A percentile compares a stretch with the other conserved stretches of the same genome.
These are phyloP conservation scores for Lepidium didymum DNA, from an alignment of 345 rosid species.

Conservation along the genomic window DNA sequence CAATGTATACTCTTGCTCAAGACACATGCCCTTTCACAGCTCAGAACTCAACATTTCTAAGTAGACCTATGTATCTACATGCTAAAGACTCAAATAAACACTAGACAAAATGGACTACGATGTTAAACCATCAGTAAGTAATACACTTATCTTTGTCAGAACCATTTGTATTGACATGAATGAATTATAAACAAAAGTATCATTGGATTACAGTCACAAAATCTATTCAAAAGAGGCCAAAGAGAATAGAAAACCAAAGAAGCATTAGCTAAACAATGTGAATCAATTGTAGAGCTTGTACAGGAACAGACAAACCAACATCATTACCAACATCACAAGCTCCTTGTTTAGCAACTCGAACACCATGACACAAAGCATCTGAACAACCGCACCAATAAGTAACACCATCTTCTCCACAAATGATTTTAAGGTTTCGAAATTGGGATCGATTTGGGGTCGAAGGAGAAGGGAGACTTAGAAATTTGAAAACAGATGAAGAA, in stretches of 20 bases:
- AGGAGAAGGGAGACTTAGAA: no score
- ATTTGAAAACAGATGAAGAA: no score
- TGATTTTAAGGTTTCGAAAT: no score
- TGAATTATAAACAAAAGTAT: no score
- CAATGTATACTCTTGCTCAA: not conserved
- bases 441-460: no score
- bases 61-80: not conserved
- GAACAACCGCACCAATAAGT: conserved; percentile 98
- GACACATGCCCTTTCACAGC: not conserved
- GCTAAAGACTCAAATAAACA: not conserved
- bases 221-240: conserved; percentile 75
- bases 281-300: conserved; percentile 81
- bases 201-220: no score
- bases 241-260: conserved; percentile 72
- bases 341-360: conserved; percentile 55
- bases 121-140: no score
- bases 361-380: conserved; percentile 69
- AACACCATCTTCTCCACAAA: conserved; percentile 75
- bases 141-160: not conserved
- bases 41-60: not conserved
- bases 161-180: no score
- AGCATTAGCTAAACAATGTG: conserved; percentile 89
- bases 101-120: not conserved
- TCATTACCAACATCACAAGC: conserved; percentile 72
- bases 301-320: conserved; percentile 65